Base-by-base conservation (phyloP, 495 filamentous ascomycete species). In the Trichoderma virens region DNA sequence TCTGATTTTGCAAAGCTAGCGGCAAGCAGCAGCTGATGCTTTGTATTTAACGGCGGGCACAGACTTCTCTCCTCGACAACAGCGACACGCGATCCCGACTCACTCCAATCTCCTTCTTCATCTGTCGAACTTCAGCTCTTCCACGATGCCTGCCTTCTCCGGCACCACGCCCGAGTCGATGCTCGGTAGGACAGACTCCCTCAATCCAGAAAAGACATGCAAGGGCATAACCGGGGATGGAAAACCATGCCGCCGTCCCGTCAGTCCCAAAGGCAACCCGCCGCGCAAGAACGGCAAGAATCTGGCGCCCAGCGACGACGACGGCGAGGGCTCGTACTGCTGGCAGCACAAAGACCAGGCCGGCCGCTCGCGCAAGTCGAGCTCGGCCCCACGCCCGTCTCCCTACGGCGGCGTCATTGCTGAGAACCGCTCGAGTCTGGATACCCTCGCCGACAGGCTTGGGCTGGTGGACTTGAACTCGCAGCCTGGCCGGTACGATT, bases 291-390 rank as follows among this genome's bases (percentile, higher is more conserved):
- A 69, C 72, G 78, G 43, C 65, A 76, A 61, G 70, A 54, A 59
- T 9, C 61, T 43, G 3, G 32, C 32, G n/a, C 61, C 38, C 34
- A 13, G 34, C 34, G 77, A 80, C 62, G 76, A 74, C 23, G 68
- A 70, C 60, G 70, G 79, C 66, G 76, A 78, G 61, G 72, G 63
- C 51, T 67, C 79, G 63, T 98, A 91, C 72, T 98, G 94, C 80
- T 95, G 91, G 88, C 90, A 95, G 70, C 94, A 98, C 75, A 91
- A 90, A 68, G 91, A 95, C 65, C 94, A 98, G 73, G 91, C 91
- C 25, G 74, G 67, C 59, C 64, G 71, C 39, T 77, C 78, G 20
- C 71, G 78, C 5, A 66, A 67, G 11, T 79, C 79, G 31, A 80
- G 71, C 41, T 75, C 79, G 0, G 77, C 76, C 5, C 71, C 76